These are phyloP conservation scores for Chrysochromulina tobinii DNA, from an alignment of 78 protist species.

Conservation along the genomic window DNA sequence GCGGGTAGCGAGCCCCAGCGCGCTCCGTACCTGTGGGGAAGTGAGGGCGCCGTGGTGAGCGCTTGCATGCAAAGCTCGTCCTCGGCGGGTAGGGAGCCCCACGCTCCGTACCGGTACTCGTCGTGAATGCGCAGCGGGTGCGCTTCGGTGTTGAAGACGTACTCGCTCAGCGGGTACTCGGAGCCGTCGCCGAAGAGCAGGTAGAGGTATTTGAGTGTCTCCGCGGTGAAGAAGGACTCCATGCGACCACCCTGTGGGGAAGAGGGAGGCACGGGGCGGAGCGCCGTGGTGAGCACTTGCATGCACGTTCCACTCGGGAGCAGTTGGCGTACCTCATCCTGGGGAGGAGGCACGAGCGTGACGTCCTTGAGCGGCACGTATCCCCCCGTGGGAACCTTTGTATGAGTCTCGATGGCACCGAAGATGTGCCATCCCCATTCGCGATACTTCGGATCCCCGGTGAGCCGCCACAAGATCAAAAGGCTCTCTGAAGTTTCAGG, in stretches of 20 bases:
- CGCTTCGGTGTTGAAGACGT: constrained; percentile 43
- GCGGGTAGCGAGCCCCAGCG: background rate
- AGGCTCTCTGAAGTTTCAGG: constrained; percentile 75
- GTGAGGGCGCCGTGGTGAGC: too few relatives aligned
- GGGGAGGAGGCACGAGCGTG: background rate
- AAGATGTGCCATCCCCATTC: constrained; percentile 84
- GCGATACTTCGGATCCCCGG: constrained; percentile 70
- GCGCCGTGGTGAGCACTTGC: too few relatives aligned
- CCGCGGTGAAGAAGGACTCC: constrained; percentile 90
- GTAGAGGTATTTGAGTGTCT: constrained; percentile 89
- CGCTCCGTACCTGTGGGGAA: background rate
- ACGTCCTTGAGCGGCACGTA: constrained; percentile 44
- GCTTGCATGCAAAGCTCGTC: too few relatives aligned
- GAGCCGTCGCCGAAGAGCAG: constrained; percentile 66
- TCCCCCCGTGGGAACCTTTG: background rate
- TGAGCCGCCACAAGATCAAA: constrained; percentile 63
- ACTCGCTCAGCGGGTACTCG: background rate
- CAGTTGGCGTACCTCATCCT: too few relatives aligned
- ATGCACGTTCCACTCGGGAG: too few relatives aligned
- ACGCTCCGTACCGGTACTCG: background rate
- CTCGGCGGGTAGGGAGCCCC: background rate
- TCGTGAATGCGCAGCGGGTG: constrained; percentile 31
- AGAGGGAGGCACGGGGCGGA: too few relatives aligned
- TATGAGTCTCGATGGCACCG: constrained; percentile 50
- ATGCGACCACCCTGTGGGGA: constrained; percentile 57